Base-by-base conservation (phyloP, 2,329 filamentous ascomycete species). In the Phaeosphaeriaceae sp. region DNA sequence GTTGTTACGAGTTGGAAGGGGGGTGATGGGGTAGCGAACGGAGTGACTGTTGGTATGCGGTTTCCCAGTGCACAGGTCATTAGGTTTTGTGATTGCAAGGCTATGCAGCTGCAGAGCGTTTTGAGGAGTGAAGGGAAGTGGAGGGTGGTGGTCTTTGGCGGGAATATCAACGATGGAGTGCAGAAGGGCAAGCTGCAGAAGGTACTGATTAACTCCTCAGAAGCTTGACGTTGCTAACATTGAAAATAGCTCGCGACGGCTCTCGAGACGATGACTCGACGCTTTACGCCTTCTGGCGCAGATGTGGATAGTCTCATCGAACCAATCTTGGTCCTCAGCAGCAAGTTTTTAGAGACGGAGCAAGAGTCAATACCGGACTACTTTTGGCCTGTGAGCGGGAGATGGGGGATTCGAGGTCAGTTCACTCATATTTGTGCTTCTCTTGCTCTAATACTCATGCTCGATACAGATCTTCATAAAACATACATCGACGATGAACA, bases 271-370 rank as follows among this genome's bases (percentile, higher is more conserved):
- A 81, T 78, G 0, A 64, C 82, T 7, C 66, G 63, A 0, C 71
- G 63, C 17, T 83, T 82, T 57, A 87, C 84, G 0, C 78, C 82
- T 0, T 20, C 67, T 0, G 67, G 56, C 0, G 63, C 66, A 4
- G 80, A 87, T 56, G 71, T 80, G 4, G 86, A 89, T 65, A 83
- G 80, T 53, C 70, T 88, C 21, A 85, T 90, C 55, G 86, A 89
- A 62, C 76, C 81, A 0, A 78, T 89, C 2, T 77, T 89, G 1
- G 80, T 89, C 0, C 75, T 87, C 0, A 76, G 78, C 4, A 83
- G 82, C 2, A 76, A 81, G 20, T 81, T 86, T 7, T 67, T 77
- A 1, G 70, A 78, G 7, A 76, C 85, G 0, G 80, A 87, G 51
- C 80, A 85, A 44, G 78, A 82, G 5, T 74, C 83, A 48, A 85